Evolutionary conservation across 495 filamentous ascomycete genomes (phyloP).

Genomic region (Paragyromitra xinjiangensis): DNA sequence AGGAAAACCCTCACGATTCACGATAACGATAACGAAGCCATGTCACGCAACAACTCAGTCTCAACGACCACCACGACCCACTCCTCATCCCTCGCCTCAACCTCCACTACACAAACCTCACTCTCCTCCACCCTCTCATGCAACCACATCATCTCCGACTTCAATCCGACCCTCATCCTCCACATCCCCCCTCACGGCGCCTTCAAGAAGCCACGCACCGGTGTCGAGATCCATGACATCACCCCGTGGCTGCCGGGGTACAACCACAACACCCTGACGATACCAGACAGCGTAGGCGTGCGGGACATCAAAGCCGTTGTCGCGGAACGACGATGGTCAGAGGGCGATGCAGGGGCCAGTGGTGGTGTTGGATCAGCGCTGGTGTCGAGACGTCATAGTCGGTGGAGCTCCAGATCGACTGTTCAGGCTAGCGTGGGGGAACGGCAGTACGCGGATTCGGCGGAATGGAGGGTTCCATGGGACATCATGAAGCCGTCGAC

Average conservation of each 20-base stretch:
- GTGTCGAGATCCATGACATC: conserved; percentile 42
- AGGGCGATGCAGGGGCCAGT: neutral
- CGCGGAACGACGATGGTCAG: conserved; percentile 4
- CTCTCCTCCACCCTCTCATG: conserved; percentile 20
- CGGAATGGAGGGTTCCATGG: conserved; percentile 49
- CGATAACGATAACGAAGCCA: neutral
- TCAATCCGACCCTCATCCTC: conserved; percentile 47
- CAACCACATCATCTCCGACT: conserved; percentile 46
- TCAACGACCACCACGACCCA: conserved; percentile 31
- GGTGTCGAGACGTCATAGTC: conserved; percentile 11
- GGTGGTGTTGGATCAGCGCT: neutral
- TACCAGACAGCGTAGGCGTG: conserved; percentile 28
- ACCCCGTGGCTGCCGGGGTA: conserved; percentile 37
- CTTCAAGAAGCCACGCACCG: conserved; percentile 2
- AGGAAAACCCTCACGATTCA: neutral
- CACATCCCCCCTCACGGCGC: conserved; percentile 44
- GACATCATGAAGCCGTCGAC: conserved; percentile 41
- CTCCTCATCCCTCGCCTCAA: conserved; percentile 15
- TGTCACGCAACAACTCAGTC: conserved; percentile 50
- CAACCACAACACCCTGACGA: conserved; percentile 35
- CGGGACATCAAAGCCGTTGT: conserved; percentile 29
- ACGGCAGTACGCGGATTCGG: neutral
- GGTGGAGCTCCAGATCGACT: conserved; percentile 15
- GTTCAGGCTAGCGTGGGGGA: neutral
- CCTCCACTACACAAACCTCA: conserved; percentile 33